A percentile compares a stretch with the other conserved stretches of the same genome.
Conservation (phyloP, 2,329 filamentous ascomycete species). For the Diaporthe sp. region DNA sequence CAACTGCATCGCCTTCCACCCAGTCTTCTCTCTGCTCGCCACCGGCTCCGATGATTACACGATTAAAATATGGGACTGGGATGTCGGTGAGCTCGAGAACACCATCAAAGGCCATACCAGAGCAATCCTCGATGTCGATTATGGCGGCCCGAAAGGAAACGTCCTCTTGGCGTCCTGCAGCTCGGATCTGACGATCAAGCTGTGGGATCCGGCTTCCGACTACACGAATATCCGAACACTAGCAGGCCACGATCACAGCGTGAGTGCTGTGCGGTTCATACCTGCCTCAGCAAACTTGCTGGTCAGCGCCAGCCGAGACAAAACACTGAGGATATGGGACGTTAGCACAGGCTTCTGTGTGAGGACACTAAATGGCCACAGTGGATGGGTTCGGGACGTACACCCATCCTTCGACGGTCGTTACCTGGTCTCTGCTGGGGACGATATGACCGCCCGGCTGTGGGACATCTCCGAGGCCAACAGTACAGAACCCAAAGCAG, state of each 20-base stretch:
- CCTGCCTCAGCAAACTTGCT: constrained; percentile 89
- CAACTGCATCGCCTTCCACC: constrained; percentile 92
- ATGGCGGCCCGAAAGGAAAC: constrained; percentile 84
- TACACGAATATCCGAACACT: constrained; percentile 96
- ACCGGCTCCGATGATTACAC: constrained; percentile 93
- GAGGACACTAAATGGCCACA: constrained; percentile 86
- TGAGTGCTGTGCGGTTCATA: constrained; percentile 89
- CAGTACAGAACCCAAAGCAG: constrained; percentile 78
- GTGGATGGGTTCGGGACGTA: constrained; percentile 90
- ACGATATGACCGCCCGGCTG: constrained; percentile 83
- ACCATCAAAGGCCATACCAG: constrained; percentile 95
- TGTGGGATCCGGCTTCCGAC: constrained; percentile 92
- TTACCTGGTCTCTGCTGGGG: constrained; percentile 84
- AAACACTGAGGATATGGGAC: constrained; percentile 90
- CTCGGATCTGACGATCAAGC: constrained; percentile 90
- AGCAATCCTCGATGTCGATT: constrained; percentile 89
- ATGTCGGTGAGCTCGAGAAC: constrained; percentile 88
- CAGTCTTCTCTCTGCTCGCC: constrained; percentile 89
- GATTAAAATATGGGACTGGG: constrained; percentile 98
- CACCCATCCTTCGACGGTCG: constrained; percentile 84
- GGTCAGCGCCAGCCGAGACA: constrained; percentile 87
- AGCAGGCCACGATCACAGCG: constrained; percentile 91
- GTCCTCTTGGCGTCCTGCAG: constrained; percentile 85
- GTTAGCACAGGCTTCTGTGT: constrained; percentile 93
- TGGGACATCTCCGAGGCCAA: constrained; percentile 84